Percentiles rank a stretch among this genome's conserved stretches.
Conservation (phyloP, 805 yeast genomes). For the Lachancea sp. region DNA sequence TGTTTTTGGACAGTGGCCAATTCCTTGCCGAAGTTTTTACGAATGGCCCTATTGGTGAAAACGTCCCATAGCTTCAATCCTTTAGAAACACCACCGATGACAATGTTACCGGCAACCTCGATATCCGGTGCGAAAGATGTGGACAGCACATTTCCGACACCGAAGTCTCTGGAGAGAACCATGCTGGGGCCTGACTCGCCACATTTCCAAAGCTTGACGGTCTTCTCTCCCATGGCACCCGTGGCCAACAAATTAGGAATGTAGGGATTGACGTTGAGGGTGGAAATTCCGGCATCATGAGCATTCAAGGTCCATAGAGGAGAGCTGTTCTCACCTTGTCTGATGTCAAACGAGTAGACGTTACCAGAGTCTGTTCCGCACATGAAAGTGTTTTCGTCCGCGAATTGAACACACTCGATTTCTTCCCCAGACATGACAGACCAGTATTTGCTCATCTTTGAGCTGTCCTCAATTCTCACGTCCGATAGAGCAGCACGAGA, state of each 20-base stretch:
- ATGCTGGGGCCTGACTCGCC: slow-evolving; percentile 57
- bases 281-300: slow-evolving; percentile 88
- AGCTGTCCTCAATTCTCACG: slow-evolving; percentile 65
- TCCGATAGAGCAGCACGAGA: slow-evolving; percentile 75
- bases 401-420: slow-evolving; percentile 76
- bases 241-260: slow-evolving; percentile 74
- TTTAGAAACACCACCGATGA: slow-evolving; percentile 80
- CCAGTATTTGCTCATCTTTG: slow-evolving; percentile 57
- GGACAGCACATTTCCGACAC: slow-evolving; percentile 85
- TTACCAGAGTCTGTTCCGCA: slow-evolving; percentile 92
- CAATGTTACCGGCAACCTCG: slow-evolving; percentile 77
- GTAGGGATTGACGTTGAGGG: slow-evolving; percentile 61
- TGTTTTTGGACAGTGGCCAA: slow-evolving; percentile 45
- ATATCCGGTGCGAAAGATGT: slow-evolving; percentile 79
- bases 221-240: slow-evolving; percentile 86
- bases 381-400: slow-evolving; percentile 50
- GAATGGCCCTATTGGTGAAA: slow-evolving; percentile 72
- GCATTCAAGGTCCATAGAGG: slow-evolving; percentile 96
- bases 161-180: slow-evolving; percentile 87
- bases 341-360: slow-evolving; percentile 81
- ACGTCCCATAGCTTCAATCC: slow-evolving; percentile 90
- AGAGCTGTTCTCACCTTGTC: slow-evolving; percentile 46
- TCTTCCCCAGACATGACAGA: slow-evolving; percentile 65
- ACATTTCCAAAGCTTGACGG: slow-evolving; percentile 82
- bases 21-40: slow-evolving; percentile 58